These are phyloP conservation scores for Parastagonospora avenae DNA, from an alignment of 2,329 filamentous ascomycete genomes.

Conservation along the genomic window DNA sequence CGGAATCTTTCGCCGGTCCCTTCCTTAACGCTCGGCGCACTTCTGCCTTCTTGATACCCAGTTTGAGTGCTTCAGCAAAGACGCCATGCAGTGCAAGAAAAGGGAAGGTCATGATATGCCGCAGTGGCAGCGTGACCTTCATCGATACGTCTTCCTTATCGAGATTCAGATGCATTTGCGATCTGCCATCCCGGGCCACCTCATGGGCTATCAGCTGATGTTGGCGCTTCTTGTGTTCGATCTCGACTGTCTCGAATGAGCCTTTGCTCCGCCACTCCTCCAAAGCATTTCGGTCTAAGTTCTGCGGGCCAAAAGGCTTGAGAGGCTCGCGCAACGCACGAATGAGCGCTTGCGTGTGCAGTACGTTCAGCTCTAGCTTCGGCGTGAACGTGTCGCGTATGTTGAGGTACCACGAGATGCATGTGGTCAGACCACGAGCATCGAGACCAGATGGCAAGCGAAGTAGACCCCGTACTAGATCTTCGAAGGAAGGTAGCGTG, in stretches of 20 bases:
- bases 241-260: slow-evolving; percentile 8
- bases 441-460: slow-evolving; percentile 24
- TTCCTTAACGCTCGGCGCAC: background rate
- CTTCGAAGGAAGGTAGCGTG: slow-evolving; percentile 23
- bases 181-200: background rate
- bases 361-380: slow-evolving; percentile 28
- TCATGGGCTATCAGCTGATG: background rate
- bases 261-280: slow-evolving; percentile 24
- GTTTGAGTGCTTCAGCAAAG: slow-evolving; percentile 17
- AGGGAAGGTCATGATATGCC: slow-evolving; percentile 26
- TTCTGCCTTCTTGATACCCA: slow-evolving; percentile 26
- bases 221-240: background rate
- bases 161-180: slow-evolving; percentile 13
- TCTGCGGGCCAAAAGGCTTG: slow-evolving; percentile 17
- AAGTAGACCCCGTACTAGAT: slow-evolving; percentile 24
- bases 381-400: slow-evolving; percentile 21
- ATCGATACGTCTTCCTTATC: slow-evolving; percentile 9
- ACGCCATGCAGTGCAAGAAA: slow-evolving; percentile 22
- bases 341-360: slow-evolving; percentile 30
- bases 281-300: slow-evolving; percentile 23
- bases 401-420: slow-evolving; percentile 26
- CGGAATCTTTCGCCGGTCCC: background rate
- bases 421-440: slow-evolving; percentile 25
- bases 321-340: slow-evolving; percentile 22
- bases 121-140: slow-evolving; percentile 10